Conservation (phyloP, 2,329 filamentous ascomycete species). For the Sclerotinia minor region DNA sequence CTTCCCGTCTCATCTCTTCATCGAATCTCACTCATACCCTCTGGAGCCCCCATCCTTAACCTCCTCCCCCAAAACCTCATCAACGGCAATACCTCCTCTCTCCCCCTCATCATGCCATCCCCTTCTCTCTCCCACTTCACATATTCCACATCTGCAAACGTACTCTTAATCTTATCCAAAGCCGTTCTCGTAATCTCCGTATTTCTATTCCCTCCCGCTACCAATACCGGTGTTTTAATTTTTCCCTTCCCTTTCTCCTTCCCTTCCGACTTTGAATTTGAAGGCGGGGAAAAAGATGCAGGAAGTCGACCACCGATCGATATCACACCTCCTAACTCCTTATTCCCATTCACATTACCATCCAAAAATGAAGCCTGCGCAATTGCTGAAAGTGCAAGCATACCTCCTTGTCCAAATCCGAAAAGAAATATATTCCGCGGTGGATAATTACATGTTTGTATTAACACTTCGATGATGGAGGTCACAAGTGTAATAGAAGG, state of each 20-base stretch:
- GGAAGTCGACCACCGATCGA: conserved; percentile 63
- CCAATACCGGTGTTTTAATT: conserved; percentile 61
- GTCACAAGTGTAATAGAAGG: conserved; percentile 46
- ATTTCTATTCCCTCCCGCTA: conserved; percentile 56
- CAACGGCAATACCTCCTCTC: conserved; percentile 85
- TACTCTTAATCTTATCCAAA: conserved; percentile 61
- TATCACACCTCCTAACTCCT: conserved; percentile 58
- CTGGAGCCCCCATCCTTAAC: conserved; percentile 55
- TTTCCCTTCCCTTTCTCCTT: conserved; percentile 49
- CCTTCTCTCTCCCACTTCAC: conserved; percentile 69
- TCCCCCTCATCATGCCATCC: conserved; percentile 78
- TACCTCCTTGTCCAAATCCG: conserved; percentile 59
- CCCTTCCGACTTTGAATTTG: not conserved
- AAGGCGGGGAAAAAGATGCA: not conserved
- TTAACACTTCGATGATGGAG: conserved; percentile 48
- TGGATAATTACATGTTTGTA: conserved; percentile 51
- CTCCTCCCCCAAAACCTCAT: conserved; percentile 80
- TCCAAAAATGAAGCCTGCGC: not conserved
- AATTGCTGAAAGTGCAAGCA: conserved; percentile 51
- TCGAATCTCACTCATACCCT: conserved; percentile 52
- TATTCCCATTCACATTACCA: conserved; percentile 7
- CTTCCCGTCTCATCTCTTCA: not conserved
- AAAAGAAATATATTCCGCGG: conserved; percentile 53
- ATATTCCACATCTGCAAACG: conserved; percentile 66
- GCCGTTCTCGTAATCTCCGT: conserved; percentile 62